phyloP scores from a whole-genome alignment of 129 eudicot genomes.

The Daucus carota region DH1_v3.0 NC_030386.2:34159001-34159500 shows the following conservation, averaged over 20 bases:
- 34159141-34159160: not conserved
- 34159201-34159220: not conserved
- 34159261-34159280: not conserved
- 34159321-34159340: too few relatives aligned
- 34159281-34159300: not conserved
- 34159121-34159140: not conserved
- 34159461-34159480: not conserved
- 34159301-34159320: too few relatives aligned
- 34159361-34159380: not conserved
- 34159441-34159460: too few relatives aligned
- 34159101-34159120: too few relatives aligned
- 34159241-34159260: not conserved
- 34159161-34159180: slow-evolving; percentile 3
- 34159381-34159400: too few relatives aligned
- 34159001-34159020: too few relatives aligned
- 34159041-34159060: too few relatives aligned
- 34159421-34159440: too few relatives aligned
- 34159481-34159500: not conserved
- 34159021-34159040: too few relatives aligned
- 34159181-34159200: not conserved
- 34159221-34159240: not conserved
- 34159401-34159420: too few relatives aligned
- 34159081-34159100: too few relatives aligned
- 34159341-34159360: not conserved
- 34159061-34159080: too few relatives aligned